phyloP scores from a whole-genome alignment of 1,139 yeast genomes.

The Yamadazyma epiphylla region DNA sequence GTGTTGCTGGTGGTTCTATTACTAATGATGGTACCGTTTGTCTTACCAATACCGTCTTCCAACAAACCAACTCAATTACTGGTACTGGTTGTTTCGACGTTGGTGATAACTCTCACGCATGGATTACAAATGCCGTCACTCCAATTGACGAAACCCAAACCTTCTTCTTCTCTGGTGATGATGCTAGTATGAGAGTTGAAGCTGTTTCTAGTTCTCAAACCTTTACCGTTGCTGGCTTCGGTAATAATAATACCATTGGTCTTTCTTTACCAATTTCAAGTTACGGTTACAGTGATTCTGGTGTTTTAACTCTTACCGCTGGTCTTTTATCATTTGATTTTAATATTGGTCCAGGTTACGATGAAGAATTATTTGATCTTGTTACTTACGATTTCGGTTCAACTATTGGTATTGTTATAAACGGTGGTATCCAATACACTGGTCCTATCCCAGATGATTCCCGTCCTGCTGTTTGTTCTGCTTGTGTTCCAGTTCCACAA shows the following conservation, averaged over 20 bases:
- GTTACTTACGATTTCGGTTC: constrained; percentile 12
- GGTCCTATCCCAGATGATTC: constrained; percentile 10
- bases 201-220: constrained; percentile 16
- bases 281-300: constrained; percentile 12
- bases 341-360: constrained; percentile 15
- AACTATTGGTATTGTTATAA: constrained; percentile 9
- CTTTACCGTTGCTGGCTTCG: constrained; percentile 28
- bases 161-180: constrained; percentile 17
- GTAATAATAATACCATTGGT: constrained; percentile 26
- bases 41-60: constrained; percentile 19
- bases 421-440: constrained; percentile 12
- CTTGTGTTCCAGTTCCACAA: constrained; percentile 8
- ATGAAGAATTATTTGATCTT: constrained; percentile 9
- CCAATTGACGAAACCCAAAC: constrained; percentile 14
- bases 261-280: constrained; percentile 14
- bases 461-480: constrained; percentile 11
- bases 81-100: constrained; percentile 30
- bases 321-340: constrained; percentile 9
- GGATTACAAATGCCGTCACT: constrained; percentile 12
- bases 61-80: constrained; percentile 19
- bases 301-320: constrained; percentile 10
- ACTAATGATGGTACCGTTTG: constrained; percentile 29
- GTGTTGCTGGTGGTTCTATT: constrained; percentile 15
- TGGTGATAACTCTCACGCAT: constrained; percentile 18
- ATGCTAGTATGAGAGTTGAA: constrained; percentile 18